Evolutionary conservation across 169 alveolate species (phyloP).

Genomic region (Cryptosporidium meleagridis): DNA sequence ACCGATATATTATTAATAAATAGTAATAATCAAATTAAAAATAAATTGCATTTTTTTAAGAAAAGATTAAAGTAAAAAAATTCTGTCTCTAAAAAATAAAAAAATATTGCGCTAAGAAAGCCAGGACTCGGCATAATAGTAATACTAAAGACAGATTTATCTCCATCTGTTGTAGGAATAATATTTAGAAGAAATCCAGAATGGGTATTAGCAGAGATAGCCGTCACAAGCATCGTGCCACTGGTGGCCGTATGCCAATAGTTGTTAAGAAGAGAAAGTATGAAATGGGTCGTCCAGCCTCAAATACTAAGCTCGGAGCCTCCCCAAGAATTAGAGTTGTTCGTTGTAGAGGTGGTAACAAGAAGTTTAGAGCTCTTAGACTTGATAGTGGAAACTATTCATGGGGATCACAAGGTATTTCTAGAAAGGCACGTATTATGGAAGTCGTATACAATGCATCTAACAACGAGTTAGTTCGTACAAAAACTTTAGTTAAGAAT

Average conservation of each 20-base stretch:
- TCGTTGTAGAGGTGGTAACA: conserved; percentile 98
- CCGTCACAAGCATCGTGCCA: conserved; percentile 98
- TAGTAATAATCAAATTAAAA: not conserved
- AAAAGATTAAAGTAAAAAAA: not conserved
- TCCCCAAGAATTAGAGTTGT: conserved; percentile 92
- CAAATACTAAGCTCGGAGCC: conserved; percentile 96
- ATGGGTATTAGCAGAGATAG: conserved; percentile 99
- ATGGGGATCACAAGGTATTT: conserved; percentile 94
- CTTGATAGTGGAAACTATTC: conserved; percentile 97
- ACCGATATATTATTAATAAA: not conserved
- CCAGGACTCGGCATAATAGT: not conserved
- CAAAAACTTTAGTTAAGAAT: conserved; percentile 98
- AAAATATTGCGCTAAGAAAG: conserved; percentile 16
- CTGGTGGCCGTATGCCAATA: conserved; percentile 99
- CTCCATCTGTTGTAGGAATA: conserved; percentile 35
- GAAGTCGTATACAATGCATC: conserved; percentile 99
- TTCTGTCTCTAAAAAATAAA: conserved; percentile 16
- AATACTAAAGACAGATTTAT: conserved; percentile 15
- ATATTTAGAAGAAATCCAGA: conserved; percentile 17
- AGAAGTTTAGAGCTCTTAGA: conserved; percentile 94
- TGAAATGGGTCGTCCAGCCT: conserved; percentile 99
- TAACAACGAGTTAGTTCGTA: conserved; percentile 99
- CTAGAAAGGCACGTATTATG: conserved; percentile 94
- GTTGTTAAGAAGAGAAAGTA: conserved; percentile 98
- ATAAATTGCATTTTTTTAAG: not conserved